Percentiles rank a stretch among this genome's conserved stretches.
These are phyloP conservation scores for Cucurbitaria berberidis DNA, from an alignment of 2,329 filamentous ascomycete genomes.

Conservation along the genomic window DNA sequence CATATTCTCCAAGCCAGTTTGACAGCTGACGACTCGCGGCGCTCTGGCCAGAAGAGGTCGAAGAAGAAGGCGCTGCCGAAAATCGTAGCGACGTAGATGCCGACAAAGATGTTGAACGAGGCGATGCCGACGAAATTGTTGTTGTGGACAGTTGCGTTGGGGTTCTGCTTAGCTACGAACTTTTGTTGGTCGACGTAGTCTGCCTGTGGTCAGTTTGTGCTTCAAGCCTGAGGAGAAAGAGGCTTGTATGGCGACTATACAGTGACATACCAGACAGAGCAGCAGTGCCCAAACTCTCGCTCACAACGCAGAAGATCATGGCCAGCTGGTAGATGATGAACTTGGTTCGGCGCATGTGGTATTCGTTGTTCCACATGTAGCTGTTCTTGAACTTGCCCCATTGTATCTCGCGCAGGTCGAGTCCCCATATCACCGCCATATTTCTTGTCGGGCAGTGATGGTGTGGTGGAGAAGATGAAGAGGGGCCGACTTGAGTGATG, in stretches of 20 bases:
- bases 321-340: constrained; percentile 67
- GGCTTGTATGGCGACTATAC: neutral
- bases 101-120: constrained; percentile 65
- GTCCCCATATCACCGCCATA: constrained; percentile 61
- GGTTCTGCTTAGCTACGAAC: constrained; percentile 51
- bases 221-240: neutral
- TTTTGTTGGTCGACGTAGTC: constrained; percentile 63
- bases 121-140: constrained; percentile 63
- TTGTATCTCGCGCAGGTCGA: constrained; percentile 63
- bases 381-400: constrained; percentile 64
- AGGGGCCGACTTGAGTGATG: neutral
- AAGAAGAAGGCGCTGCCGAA: constrained; percentile 68
- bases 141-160: constrained; percentile 57
- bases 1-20: constrained; percentile 62
- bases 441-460: neutral
- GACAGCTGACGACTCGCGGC: constrained; percentile 57
- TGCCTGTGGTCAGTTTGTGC: constrained; percentile 22
- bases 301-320: constrained; percentile 64
- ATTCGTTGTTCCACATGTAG: constrained; percentile 64
- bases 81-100: constrained; percentile 63
- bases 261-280: constrained; percentile 57
- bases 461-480: neutral
- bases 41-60: constrained; percentile 66
- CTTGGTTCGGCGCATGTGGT: constrained; percentile 63
- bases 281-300: constrained; percentile 63